phyloP scores from a whole-genome alignment of 768 basidiomycete species.

The Collybia nuda region DNA sequence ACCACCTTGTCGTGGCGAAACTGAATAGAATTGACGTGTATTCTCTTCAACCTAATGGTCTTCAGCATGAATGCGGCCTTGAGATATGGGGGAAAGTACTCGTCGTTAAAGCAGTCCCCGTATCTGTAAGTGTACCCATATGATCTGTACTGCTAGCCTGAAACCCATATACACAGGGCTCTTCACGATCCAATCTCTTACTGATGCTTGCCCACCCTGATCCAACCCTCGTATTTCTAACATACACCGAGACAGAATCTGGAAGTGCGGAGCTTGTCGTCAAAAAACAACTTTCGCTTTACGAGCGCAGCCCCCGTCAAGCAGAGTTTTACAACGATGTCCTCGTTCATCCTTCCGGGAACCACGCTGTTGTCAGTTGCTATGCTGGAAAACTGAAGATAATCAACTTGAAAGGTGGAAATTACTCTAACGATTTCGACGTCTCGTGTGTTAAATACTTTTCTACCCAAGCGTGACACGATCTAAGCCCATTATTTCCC shows the following conservation, averaged over 20 bases:
- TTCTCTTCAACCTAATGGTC: slow-evolving; percentile 59
- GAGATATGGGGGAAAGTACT: slow-evolving; percentile 73
- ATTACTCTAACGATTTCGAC: slow-evolving; percentile 58
- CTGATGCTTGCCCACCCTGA: slow-evolving; percentile 77
- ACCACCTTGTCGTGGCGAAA: slow-evolving; percentile 72
- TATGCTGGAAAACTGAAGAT: slow-evolving; percentile 73
- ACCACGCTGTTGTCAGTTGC: slow-evolving; percentile 59
- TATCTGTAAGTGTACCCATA: slow-evolving; percentile 39
- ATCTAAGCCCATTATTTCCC: slow-evolving; percentile 1
- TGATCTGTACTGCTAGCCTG: slow-evolving; percentile 8
- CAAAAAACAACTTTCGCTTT: slow-evolving; percentile 49
- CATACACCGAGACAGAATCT: slow-evolving; percentile 39
- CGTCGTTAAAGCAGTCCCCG: slow-evolving; percentile 52
- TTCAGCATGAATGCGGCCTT: slow-evolving; percentile 55
- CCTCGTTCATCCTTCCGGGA: slow-evolving; percentile 63
- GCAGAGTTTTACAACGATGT: slow-evolving; percentile 76
- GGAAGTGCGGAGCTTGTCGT: slow-evolving; percentile 34
- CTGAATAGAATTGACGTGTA: slow-evolving; percentile 67
- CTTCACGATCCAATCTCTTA: slow-evolving; percentile 49
- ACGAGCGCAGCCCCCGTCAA: slow-evolving; percentile 54
- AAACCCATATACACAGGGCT: slow-evolving; percentile 24
- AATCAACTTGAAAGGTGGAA: slow-evolving; percentile 54
- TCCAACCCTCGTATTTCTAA: slow-evolving; percentile 66
- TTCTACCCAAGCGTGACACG: background rate
- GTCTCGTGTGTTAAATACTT: slow-evolving; percentile 47